These are phyloP conservation scores for Pseudogymnoascus pannorum DNA, from an alignment of 2,329 filamentous ascomycete genomes.

Conservation along the genomic window DNA sequence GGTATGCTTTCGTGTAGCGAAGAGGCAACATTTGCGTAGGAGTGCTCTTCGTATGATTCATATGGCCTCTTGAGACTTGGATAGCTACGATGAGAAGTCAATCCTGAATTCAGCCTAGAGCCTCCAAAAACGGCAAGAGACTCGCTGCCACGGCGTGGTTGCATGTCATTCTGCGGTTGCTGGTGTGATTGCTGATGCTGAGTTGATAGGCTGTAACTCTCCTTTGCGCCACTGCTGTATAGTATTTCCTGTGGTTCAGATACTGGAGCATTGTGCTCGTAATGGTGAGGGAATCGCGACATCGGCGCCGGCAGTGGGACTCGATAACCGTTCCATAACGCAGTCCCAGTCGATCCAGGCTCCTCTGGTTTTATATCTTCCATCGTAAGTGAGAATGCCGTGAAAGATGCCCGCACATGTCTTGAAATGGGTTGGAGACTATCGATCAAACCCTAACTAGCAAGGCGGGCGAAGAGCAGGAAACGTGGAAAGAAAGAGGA, in stretches of 20 bases:
- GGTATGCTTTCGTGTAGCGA: constrained; percentile 22
- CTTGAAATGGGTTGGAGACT: background rate
- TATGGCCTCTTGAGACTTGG: constrained; percentile 28
- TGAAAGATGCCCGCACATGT: constrained; percentile 7
- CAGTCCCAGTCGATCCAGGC: background rate
- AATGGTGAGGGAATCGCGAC: background rate
- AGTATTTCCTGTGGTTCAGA: background rate
- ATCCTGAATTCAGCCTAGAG: constrained; percentile 5
- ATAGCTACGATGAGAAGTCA: constrained; percentile 27
- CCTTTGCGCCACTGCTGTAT: background rate
- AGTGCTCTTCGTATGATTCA: constrained; percentile 21
- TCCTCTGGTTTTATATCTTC: constrained; percentile 10
- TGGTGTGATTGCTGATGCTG: background rate
- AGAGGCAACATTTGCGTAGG: constrained; percentile 24
- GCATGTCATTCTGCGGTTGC: background rate
- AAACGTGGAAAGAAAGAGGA: background rate
- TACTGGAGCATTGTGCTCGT: constrained; percentile 2
- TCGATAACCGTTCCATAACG: constrained; percentile 7
- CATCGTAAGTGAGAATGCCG: constrained; percentile 10
- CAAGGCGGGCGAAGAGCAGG: background rate
- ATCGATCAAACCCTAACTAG: background rate
- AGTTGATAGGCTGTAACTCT: background rate
- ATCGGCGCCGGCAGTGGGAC: constrained; percentile 1
- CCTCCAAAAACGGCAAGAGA: background rate
- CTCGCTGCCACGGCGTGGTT: constrained; percentile 2